Conservation (phyloP, 768 basidiomycete species). For the Rhodosporidiobolus odoratus region DNA sequence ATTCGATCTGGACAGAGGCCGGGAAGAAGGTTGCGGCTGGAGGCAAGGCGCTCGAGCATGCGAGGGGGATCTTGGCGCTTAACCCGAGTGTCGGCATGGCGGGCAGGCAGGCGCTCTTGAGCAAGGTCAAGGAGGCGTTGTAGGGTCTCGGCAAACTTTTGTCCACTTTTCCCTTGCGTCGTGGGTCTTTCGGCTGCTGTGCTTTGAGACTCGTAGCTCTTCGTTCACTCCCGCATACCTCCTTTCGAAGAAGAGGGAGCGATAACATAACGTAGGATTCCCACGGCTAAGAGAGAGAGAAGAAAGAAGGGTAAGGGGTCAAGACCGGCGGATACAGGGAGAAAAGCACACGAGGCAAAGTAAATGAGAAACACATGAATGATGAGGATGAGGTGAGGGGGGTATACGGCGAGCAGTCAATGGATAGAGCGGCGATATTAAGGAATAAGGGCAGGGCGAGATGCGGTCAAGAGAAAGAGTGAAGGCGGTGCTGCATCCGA, state of each 20-base stretch:
- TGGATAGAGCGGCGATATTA: background rate
- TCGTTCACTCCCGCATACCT: background rate
- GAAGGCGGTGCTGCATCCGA: background rate
- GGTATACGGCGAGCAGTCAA: background rate
- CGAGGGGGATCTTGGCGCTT: background rate
- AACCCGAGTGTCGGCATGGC: slow-evolving; percentile 20
- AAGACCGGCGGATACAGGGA: background rate
- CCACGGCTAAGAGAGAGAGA: background rate
- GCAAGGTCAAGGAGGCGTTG: slow-evolving; percentile 23
- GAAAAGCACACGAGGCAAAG: background rate
- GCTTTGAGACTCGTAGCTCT: background rate
- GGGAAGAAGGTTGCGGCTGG: background rate
- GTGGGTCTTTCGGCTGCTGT: background rate
- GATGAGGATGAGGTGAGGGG: too few species aligned
- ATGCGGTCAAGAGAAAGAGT: background rate
- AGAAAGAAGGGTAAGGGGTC: background rate
- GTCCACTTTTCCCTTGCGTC: background rate
- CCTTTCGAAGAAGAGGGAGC: background rate
- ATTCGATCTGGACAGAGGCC: slow-evolving; percentile 20
- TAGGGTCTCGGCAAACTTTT: too few species aligned
- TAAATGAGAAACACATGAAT: background rate
- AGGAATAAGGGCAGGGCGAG: background rate
- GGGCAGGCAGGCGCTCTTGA: slow-evolving; percentile 6
- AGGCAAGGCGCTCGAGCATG: slow-evolving; percentile 16
- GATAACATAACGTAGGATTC: background rate